Conservation (phyloP, 345 rosid genomes). For the Excoecaria cochinchinensis region DNA sequence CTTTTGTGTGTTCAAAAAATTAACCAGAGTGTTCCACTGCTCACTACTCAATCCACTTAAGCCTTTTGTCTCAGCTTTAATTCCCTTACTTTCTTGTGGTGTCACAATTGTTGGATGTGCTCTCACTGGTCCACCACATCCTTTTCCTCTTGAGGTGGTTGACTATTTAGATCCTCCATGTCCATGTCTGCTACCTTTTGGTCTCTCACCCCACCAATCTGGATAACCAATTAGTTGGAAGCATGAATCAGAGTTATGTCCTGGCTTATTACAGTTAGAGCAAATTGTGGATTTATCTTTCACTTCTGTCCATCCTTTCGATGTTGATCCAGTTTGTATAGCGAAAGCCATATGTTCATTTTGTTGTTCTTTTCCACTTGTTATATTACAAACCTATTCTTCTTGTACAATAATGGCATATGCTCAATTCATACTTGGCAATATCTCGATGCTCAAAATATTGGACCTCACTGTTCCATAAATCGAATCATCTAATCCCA, state of each 20-base stretch:
- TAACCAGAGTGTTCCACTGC: neutral
- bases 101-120: neutral
- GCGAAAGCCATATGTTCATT: too few relatives aligned
- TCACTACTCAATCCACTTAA: neutral
- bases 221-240: neutral
- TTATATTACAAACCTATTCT: too few relatives aligned
- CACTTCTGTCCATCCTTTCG: too few relatives aligned
- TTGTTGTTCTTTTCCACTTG: too few relatives aligned
- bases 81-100: neutral
- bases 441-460: too few relatives aligned
- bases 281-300: too few relatives aligned
- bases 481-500: too few relatives aligned
- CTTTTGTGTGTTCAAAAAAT: neutral
- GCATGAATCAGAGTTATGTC: neutral
- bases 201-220: neutral
- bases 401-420: too few relatives aligned
- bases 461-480: too few relatives aligned
- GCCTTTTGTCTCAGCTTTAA: neutral
- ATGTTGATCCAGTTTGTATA: too few relatives aligned
- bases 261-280: neutral
- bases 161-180: neutral
- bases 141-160: neutral
- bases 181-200: neutral
- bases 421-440: too few relatives aligned
- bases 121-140: neutral